Percentiles rank a stretch among this genome's conserved stretches.
Conservation (phyloP, 441 rosid genomes). For the Jatropha podagrica region DNA sequence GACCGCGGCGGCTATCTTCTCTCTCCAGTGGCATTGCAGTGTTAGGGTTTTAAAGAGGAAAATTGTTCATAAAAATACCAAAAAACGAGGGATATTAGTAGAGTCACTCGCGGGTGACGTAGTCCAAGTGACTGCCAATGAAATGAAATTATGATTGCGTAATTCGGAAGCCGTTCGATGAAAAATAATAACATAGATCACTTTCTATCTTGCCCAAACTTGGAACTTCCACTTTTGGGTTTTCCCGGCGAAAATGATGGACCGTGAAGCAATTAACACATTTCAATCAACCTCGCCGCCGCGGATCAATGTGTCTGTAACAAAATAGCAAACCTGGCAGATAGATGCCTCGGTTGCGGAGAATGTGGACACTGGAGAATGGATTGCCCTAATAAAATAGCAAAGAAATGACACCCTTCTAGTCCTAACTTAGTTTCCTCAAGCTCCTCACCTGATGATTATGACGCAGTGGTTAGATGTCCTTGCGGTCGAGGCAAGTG, state of each 20-base stretch:
- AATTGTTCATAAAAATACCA: not conserved
- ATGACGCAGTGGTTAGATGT: slow-evolving; percentile 33
- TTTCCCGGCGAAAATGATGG: not conserved
- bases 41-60: not conserved
- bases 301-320: not conserved
- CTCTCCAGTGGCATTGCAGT: not conserved
- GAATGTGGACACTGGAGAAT: slow-evolving; percentile 44
- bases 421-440: slow-evolving; percentile 4
- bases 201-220: too few relatives aligned
- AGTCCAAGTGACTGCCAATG: not conserved
- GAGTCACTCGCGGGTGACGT: not conserved
- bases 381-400: slow-evolving; percentile 36
- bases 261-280: not conserved
- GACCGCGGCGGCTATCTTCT: not conserved
- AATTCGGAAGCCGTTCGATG: not conserved
- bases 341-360: slow-evolving; percentile 29
- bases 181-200: too few relatives aligned
- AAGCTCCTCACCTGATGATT: not conserved
- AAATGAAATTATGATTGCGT: not conserved
- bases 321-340: not conserved
- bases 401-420: slow-evolving; percentile 8
- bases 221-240: too few relatives aligned
- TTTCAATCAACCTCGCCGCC: not conserved
- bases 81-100: not conserved
- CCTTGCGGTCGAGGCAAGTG: slow-evolving; percentile 38